Percentiles rank a stretch among this genome's conserved stretches.
phyloP scores from a whole-genome alignment of 768 basidiomycete genomes.

The Lentinula guzmanii region DNA sequence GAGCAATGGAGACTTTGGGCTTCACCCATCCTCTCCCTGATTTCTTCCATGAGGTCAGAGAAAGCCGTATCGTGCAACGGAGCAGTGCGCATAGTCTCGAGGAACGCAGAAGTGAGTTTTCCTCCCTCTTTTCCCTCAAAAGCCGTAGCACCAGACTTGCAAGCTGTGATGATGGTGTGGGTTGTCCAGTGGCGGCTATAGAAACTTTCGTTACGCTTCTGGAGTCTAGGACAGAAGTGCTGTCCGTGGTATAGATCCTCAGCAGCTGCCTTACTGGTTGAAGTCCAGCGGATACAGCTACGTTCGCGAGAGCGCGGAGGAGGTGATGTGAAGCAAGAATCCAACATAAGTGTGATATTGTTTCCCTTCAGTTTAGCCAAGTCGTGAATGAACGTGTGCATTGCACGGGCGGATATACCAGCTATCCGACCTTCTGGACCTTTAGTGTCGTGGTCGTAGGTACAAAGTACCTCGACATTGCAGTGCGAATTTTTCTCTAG shows the following conservation, averaged over 20 bases:
- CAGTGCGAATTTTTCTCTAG: slow-evolving; percentile 22
- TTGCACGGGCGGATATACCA: slow-evolving; percentile 64
- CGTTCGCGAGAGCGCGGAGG: slow-evolving; percentile 36
- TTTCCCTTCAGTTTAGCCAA: slow-evolving; percentile 54
- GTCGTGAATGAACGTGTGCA: slow-evolving; percentile 55
- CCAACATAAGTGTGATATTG: slow-evolving; percentile 64
- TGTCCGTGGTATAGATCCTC: slow-evolving; percentile 48
- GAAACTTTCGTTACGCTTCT: slow-evolving; percentile 32
- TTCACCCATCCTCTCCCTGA: slow-evolving; percentile 30
- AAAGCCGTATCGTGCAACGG: slow-evolving; percentile 54
- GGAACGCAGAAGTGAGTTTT: slow-evolving; percentile 50
- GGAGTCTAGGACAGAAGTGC: slow-evolving; percentile 45
- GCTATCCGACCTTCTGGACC: slow-evolving; percentile 39
- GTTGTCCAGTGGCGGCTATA: slow-evolving; percentile 32
- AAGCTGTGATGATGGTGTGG: slow-evolving; percentile 55
- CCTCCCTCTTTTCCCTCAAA: slow-evolving; percentile 60
- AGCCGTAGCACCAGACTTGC: slow-evolving; percentile 47
- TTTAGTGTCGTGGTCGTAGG: slow-evolving; percentile 60
- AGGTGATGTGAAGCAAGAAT: slow-evolving; percentile 54
- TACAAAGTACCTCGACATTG: slow-evolving; percentile 54
- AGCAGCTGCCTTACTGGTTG: slow-evolving; percentile 44
- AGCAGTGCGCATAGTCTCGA: slow-evolving; percentile 36
- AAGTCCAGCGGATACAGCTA: slow-evolving; percentile 51
- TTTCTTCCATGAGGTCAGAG: slow-evolving; percentile 35
- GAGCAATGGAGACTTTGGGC: slow-evolving; percentile 45